Percentiles rank a stretch among this genome's conserved stretches.
Conservation (phyloP, 1,284 basidiomycete species). For the Sporisorium reilianum region DNA sequence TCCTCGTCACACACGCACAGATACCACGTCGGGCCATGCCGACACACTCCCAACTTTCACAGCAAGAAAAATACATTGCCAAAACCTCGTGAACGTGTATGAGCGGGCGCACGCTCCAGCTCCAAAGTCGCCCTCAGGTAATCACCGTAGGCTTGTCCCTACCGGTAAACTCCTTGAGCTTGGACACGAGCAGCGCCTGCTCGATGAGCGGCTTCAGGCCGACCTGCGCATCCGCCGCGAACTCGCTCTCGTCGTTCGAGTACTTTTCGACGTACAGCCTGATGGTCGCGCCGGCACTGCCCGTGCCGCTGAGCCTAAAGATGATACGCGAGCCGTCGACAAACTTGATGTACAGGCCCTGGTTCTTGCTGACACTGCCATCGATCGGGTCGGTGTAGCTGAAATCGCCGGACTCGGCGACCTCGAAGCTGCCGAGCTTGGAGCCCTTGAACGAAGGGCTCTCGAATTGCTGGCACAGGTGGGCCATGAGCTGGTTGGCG, state of each 20-base stretch:
- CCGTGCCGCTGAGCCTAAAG: constrained; percentile 94
- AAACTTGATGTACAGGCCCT: constrained; percentile 93
- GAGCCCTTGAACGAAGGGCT: constrained; percentile 72
- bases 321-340: constrained; percentile 91
- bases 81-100: not conserved
- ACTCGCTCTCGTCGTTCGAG: constrained; percentile 82
- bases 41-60: too few species aligned
- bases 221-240: constrained; percentile 82
- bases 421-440: constrained; percentile 77
- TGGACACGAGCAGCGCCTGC: constrained; percentile 83
- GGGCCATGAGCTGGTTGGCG: constrained; percentile 85
- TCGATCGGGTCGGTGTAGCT: constrained; percentile 98
- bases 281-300: constrained; percentile 89
- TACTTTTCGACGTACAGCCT: constrained; percentile 77
- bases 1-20: too few species aligned
- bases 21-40: too few species aligned
- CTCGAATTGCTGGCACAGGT: constrained; percentile 80
- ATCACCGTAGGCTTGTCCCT: constrained; percentile 94
- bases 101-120: too few species aligned
- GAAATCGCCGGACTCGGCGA: constrained; percentile 86
- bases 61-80: not conserved
- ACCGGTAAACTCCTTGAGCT: constrained; percentile 87
- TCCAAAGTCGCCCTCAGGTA: constrained; percentile 72
- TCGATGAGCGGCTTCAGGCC: constrained; percentile 95
- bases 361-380: constrained; percentile 89